These are phyloP conservation scores for Cutaneotrichosporon curvatum DNA, from an alignment of 1,284 basidiomycete genomes.

Conservation along the genomic window DNA sequence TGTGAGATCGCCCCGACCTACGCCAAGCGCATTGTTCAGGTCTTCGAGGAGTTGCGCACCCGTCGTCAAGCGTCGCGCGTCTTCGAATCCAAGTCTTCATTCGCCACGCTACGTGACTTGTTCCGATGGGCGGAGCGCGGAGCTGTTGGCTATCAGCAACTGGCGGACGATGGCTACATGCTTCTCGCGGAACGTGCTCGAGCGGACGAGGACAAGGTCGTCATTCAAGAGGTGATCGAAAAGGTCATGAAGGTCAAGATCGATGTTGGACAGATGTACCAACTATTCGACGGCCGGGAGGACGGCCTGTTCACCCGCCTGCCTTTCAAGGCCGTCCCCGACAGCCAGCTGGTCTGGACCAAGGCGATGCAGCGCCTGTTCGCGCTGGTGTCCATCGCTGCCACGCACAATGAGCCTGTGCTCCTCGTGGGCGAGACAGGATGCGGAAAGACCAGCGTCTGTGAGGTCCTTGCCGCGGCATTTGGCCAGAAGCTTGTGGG, in stretches of 20 bases:
- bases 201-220: conserved; percentile 71
- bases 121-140: conserved; percentile 95
- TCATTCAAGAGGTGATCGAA: conserved; percentile 90
- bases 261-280: conserved; percentile 63
- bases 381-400: conserved; percentile 69
- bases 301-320: conserved; percentile 34
- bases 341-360: conserved; percentile 71
- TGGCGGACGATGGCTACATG: conserved; percentile 98
- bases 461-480: conserved; percentile 75
- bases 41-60: conserved; percentile 90
- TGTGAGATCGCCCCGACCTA: conserved; percentile 89
- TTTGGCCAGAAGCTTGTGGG: conserved; percentile 60
- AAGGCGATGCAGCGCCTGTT: conserved; percentile 86
- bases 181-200: conserved; percentile 87
- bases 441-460: conserved; percentile 94
- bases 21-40: conserved; percentile 79
- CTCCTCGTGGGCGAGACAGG: conserved; percentile 98
- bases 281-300: conserved; percentile 53
- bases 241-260: conserved; percentile 81
- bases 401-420: conserved; percentile 88
- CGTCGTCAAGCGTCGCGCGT: conserved; percentile 83
- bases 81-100: conserved; percentile 96
- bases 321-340: conserved; percentile 24
- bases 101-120: conserved; percentile 91
- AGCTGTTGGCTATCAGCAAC: conserved; percentile 79